Conservation (phyloP, 345 rosid species). For the Populus nigra region DNA sequence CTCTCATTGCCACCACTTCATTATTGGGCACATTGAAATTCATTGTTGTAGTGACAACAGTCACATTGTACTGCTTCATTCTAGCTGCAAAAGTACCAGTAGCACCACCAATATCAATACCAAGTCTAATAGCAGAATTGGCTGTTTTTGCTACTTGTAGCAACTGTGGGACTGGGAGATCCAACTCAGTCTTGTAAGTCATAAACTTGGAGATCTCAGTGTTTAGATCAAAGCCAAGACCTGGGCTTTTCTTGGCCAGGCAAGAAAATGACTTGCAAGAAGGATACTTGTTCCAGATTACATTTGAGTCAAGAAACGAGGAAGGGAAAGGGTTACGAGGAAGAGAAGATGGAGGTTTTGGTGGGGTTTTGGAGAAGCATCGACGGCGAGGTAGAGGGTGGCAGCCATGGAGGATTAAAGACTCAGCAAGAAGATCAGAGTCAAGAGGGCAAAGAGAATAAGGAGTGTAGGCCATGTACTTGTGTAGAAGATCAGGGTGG, state of each 20-base stretch:
- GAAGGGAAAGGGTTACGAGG: conserved; percentile 53
- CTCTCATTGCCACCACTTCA: conserved; percentile 87
- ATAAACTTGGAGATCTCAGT: conserved; percentile 50
- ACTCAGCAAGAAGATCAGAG: conserved; percentile 68
- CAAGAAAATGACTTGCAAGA: conserved; percentile 74
- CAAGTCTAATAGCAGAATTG: conserved; percentile 58
- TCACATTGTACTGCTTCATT: conserved; percentile 69
- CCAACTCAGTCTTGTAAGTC: conserved; percentile 62
- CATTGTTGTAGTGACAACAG: conserved; percentile 83
- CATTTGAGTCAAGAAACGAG: conserved; percentile 59
- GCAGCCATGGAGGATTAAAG: conserved; percentile 88
- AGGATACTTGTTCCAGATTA: conserved; percentile 65
- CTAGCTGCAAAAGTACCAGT: conserved; percentile 84
- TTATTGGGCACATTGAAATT: conserved; percentile 82
- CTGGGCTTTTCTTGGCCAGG: conserved; percentile 47
- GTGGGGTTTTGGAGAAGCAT: conserved; percentile 81
- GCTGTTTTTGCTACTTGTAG: conserved; percentile 63
- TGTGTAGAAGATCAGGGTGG: conserved; percentile 82
- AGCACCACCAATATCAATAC: conserved; percentile 86
- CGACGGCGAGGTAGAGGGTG: conserved; percentile 99
- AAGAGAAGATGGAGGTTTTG: conserved; percentile 44
- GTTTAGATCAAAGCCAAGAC: conserved; percentile 58
- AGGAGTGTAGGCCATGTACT: conserved; percentile 80
- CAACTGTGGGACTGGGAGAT: conserved; percentile 84
- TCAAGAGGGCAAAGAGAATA: conserved; percentile 78